Base-by-base conservation (phyloP, 2,329 filamentous ascomycete species). In the Thielaviopsis euricoi region DNA sequence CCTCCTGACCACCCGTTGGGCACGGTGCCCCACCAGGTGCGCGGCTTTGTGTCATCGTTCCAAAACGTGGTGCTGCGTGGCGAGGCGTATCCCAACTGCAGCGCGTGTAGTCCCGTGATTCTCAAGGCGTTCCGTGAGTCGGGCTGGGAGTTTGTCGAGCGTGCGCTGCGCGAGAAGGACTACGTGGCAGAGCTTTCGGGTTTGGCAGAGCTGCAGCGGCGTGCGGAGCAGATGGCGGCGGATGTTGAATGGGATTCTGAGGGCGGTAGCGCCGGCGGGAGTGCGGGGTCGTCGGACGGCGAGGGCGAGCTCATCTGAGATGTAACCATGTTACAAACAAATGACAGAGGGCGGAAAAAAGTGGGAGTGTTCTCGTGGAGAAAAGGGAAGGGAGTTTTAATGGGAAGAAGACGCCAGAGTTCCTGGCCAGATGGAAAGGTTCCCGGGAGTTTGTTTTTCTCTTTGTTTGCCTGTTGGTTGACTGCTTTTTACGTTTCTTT, bases 171-270 rank as follows among this genome's bases (percentile, higher is more conserved):
- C 60, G 85, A 90, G 68, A 82, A 82, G 65, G 83, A 88, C 1
- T 93, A 86, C 66, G 85, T 94, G 0, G 81, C 85, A 29, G 87
- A 91, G 67, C 73, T 91, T 37, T 86, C 82, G 37, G 86, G 86
- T 0, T 67, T 89, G 50, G 82, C 83, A 0, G 86, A 89, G 67
- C 82, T 89, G n/a, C 81, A 84, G 67, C 71, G 79, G 22, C 69
- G 68, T 60, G 80, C 80, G 0, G 79, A 81, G 63, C 74, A 73
- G 61, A 70, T 76, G 66, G 70, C 71, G 1, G 71, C 64, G 0
- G 68, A 80, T 51, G 70, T 86, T 52, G 82, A 86, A 25, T 84
- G 80, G 74, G 79, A 79, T 29, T 78, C 77, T 21, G 72, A 72
- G 4, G 68, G 56, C 3, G 55, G 69, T 2, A 55, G 52, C 22